phyloP scores from a whole-genome alignment of 495 filamentous ascomycete species.

The Margaritispora aquatica region DNA sequence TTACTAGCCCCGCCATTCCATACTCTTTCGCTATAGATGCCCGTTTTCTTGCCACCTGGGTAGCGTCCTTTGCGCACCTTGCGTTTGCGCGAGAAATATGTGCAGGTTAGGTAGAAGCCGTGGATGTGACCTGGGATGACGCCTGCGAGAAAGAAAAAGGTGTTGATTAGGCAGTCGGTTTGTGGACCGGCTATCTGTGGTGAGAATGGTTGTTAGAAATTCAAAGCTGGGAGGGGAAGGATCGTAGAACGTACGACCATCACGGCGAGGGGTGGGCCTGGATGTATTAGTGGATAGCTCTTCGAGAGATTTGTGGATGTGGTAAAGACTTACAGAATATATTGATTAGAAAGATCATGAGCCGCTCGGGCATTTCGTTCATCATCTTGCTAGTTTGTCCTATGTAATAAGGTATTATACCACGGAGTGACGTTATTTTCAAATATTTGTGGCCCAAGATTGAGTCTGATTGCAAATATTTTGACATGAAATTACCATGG shows the following conservation, averaged over 20 bases:
- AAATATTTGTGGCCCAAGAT: no score
- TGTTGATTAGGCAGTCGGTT: slow-evolving; percentile 30
- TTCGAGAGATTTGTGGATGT: neutral
- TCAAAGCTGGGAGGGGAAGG: neutral
- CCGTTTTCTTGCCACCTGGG: slow-evolving; percentile 18
- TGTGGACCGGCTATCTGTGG: slow-evolving; percentile 21
- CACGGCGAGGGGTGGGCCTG: slow-evolving; percentile 7
- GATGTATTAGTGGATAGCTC: neutral
- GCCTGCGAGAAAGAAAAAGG: slow-evolving; percentile 32
- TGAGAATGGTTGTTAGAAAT: neutral
- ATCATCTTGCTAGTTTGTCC: neutral
- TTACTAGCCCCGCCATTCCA: slow-evolving; percentile 26
- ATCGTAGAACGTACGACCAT: neutral
- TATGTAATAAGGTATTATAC: neutral
- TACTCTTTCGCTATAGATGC: slow-evolving; percentile 25
- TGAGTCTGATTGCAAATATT: no score
- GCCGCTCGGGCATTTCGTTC: slow-evolving; percentile 12
- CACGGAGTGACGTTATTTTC: no score
- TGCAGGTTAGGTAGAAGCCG: slow-evolving; percentile 34
- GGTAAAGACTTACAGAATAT: slow-evolving; percentile 10
- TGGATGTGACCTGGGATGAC: slow-evolving; percentile 35
- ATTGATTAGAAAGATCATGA: slow-evolving; percentile 15
- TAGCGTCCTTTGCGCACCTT: slow-evolving; percentile 28
- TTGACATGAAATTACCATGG: neutral
- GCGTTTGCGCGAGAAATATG: slow-evolving; percentile 30